Percentiles rank a stretch among this genome's conserved stretches.
These are phyloP conservation scores for Neophaeococcomyces aloes DNA, from an alignment of 2,329 filamentous ascomycete genomes.

Conservation along the genomic window DNA sequence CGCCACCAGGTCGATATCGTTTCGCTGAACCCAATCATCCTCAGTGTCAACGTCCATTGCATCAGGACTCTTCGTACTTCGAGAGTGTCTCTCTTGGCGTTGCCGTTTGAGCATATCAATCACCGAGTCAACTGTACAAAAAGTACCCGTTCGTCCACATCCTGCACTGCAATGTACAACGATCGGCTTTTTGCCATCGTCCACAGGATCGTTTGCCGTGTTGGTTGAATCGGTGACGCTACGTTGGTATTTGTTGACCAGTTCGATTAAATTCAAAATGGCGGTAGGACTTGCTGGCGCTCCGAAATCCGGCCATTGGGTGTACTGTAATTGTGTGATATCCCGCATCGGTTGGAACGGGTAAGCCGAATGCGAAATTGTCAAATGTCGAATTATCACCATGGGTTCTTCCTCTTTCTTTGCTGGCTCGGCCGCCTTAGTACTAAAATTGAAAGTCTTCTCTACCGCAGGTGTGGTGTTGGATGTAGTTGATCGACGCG, in stretches of 20 bases:
- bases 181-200: conserved; percentile 52
- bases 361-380: conserved; percentile 61
- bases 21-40: conserved; percentile 57
- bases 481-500: conserved; percentile 29
- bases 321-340: conserved; percentile 88
- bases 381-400: conserved; percentile 78
- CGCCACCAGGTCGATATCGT: conserved; percentile 67
- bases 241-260: conserved; percentile 60
- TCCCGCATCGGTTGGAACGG: conserved; percentile 83
- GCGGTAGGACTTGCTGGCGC: conserved; percentile 81
- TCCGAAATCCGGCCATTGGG: conserved; percentile 95
- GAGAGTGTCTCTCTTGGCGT: conserved; percentile 30
- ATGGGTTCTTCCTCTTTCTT: conserved; percentile 50
- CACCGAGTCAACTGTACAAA: conserved; percentile 91
- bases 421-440: conserved; percentile 14
- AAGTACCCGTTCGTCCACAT: conserved; percentile 89
- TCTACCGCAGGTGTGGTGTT: conserved; percentile 20
- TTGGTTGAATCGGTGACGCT: conserved; percentile 21
- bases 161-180: conserved; percentile 93
- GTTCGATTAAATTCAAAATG: conserved; percentile 77
- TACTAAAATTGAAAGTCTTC: conserved; percentile 24
- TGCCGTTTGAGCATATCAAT: conserved; percentile 96
- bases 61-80: conserved; percentile 5
- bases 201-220: conserved; percentile 51
- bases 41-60: conserved; percentile 24